A percentile compares a stretch with the other conserved stretches of the same genome.
Evolutionary conservation across 2,329 filamentous ascomycete genomes (phyloP).

Genomic region (Huntiella moniliformis): DNA sequence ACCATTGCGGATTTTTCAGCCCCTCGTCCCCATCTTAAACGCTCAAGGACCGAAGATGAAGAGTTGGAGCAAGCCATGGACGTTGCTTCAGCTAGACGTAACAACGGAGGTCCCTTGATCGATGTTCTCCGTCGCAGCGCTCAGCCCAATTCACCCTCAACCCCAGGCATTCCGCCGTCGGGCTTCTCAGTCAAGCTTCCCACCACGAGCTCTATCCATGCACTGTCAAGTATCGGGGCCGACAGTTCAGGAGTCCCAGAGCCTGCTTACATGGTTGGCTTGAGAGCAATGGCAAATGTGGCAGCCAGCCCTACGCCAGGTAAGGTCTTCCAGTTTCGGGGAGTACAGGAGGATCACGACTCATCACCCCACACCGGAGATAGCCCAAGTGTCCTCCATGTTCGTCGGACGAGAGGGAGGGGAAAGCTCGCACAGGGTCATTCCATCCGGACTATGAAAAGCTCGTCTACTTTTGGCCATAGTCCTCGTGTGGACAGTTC

Average conservation of each 20-base stretch:
- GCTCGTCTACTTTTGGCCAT: not conserved
- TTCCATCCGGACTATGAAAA: not conserved
- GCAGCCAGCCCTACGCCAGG: not conserved
- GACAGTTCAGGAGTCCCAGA: slow-evolving; percentile 1
- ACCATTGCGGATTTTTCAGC: slow-evolving; percentile 1
- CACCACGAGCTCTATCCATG: not conserved
- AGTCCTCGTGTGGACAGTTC: slow-evolving; percentile 4
- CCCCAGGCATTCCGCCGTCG: not conserved
- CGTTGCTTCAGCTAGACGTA: not conserved
- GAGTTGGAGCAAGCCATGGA: not conserved
- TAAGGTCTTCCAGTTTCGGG: not conserved
- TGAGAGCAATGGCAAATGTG: slow-evolving; percentile 5
- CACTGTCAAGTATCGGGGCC: not conserved
- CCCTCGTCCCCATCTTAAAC: not conserved
- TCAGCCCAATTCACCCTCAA: not conserved
- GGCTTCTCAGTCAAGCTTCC: not conserved
- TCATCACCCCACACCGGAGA: not conserved
- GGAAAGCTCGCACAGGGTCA: not conserved
- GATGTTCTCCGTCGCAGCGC: not conserved
- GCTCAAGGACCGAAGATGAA: not conserved
- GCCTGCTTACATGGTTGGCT: slow-evolving; percentile 6
- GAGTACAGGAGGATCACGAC: not conserved
- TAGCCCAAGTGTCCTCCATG: not conserved
- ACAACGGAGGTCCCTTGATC: not conserved
- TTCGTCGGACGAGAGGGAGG: not conserved